phyloP scores from a whole-genome alignment of 164 flowering plant genomes.

The Vitis labrusca region DNA sequence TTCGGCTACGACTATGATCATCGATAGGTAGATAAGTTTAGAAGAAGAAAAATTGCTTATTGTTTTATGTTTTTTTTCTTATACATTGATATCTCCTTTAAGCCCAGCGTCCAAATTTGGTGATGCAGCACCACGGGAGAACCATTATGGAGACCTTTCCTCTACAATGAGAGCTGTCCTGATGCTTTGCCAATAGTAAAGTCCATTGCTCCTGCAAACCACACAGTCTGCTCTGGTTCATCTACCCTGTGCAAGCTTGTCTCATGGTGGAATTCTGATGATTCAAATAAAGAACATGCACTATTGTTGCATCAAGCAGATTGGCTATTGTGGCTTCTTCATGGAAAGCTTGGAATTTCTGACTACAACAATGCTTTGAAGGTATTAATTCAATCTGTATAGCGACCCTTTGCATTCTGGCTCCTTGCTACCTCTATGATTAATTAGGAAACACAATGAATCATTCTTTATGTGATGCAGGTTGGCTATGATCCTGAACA shows the following conservation, averaged over 20 bases:
- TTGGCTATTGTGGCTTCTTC: constrained; percentile 95
- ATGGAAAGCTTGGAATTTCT: constrained; percentile 91
- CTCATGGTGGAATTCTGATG: constrained; percentile 74
- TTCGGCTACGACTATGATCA: constrained; percentile 84
- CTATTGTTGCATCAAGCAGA: constrained; percentile 87
- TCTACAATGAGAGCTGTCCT: constrained; percentile 82
- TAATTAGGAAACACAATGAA: background rate
- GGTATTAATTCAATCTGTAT: constrained; percentile 29
- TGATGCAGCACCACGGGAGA: constrained; percentile 71
- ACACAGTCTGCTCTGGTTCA: constrained; percentile 87
- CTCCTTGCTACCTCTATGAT: too few species aligned
- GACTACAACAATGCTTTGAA: constrained; percentile 96
- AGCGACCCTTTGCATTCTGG: background rate
- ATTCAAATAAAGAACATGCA: constrained; percentile 54
- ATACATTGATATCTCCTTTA: background rate
- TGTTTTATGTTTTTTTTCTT: background rate
- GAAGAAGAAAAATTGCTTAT: background rate
- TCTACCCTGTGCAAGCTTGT: constrained; percentile 89
- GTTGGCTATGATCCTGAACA: constrained; percentile 95
- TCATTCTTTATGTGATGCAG: constrained; percentile 33
- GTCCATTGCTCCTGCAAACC: constrained; percentile 85
- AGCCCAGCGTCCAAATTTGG: constrained; percentile 11
- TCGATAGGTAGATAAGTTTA: constrained; percentile 59
- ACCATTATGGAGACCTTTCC: constrained; percentile 66
- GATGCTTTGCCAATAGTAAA: constrained; percentile 82